Base-by-base conservation (phyloP, 1,284 basidiomycete genomes). In the Trichosporon sp. region DNA sequence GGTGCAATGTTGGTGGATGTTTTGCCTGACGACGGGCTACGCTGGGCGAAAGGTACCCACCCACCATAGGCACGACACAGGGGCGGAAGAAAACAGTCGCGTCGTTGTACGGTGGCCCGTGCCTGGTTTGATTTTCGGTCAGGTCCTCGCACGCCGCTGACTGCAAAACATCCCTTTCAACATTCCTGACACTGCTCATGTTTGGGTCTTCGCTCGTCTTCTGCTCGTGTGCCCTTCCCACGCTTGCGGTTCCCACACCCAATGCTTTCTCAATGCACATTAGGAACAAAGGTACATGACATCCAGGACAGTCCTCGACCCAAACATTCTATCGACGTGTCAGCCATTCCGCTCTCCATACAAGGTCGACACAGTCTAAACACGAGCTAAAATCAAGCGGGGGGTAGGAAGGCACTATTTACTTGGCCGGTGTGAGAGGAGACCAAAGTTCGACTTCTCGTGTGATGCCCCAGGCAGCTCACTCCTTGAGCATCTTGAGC, bases 401-500 rank as follows among this genome's bases (percentile, higher is more conserved):
- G 12, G 38, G 46, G 46, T 10, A 21, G 51, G n/a, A 10, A 54
- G 51, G 19, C 26, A 54, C 51, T 54, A 54, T 54, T 19, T 54
- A 54, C 51, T 19, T 10, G 38, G 38, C 10, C 38, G 38, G 43
- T 3, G 4, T 46, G 43, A 11, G 43, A 46, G n/a, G 43, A n/a
- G n/a, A 14, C 4, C 16, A 14, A 14, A 46, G 43, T 14, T 46
- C 43, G 16, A 46, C 51, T 54, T 54, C 51, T 54, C 51, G 21
- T 10, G 51, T 21, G 51, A 54, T 48, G 43, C 6, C 35, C 8
- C 5, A 10, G 35, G 51, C n/a, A 10, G 51, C 51, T 54, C 59
- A 63, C 59, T 63, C 31, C 59, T 32, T 32, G 59, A 63, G 31
- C 64, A 81, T 51, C 75, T 80, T 80, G 43, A 69, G 68, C 31